Evolutionary conservation across 2,329 filamentous ascomycete species (phyloP).

Genomic region (Lojkania enalia): DNA sequence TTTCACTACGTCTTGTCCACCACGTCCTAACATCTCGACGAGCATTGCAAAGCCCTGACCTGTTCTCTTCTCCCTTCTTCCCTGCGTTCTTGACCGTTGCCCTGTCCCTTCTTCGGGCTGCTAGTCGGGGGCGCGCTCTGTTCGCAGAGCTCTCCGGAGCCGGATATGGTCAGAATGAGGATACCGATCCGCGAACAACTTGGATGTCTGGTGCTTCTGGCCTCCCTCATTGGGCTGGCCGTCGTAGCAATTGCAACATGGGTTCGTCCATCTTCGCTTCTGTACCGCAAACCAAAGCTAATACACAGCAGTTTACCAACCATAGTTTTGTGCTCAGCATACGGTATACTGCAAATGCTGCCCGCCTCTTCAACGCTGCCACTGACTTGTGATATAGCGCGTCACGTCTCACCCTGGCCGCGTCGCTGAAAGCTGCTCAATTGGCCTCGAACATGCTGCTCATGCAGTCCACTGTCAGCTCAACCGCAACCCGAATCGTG

Average conservation of each 20-base stretch:
- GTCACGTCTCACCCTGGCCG: slow-evolving; percentile 72
- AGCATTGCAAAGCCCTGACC: neutral
- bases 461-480: slow-evolving; percentile 72
- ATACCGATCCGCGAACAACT: slow-evolving; percentile 88
- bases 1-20: neutral
- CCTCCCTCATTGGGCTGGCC: slow-evolving; percentile 73
- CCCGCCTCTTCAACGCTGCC: neutral
- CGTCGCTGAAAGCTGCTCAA: slow-evolving; percentile 83
- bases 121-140: too few relatives aligned
- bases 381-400: slow-evolving; percentile 43
- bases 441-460: slow-evolving; percentile 78
- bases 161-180: slow-evolving; percentile 67
- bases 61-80: too few relatives aligned
- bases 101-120: too few relatives aligned
- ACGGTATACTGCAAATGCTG: too few relatives aligned
- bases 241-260: slow-evolving; percentile 78
- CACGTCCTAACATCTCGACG: neutral
- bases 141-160: too few relatives aligned
- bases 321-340: slow-evolving; percentile 63
- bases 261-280: slow-evolving; percentile 31
- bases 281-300: slow-evolving; percentile 5
- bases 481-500: slow-evolving; percentile 67
- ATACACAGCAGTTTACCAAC: slow-evolving; percentile 56
- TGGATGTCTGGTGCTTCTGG: slow-evolving; percentile 74
- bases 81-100: too few relatives aligned